Evolutionary conservation across 2,329 filamentous ascomycete species (phyloP).

Genomic region (Corniculantispora saksenae): DNA sequence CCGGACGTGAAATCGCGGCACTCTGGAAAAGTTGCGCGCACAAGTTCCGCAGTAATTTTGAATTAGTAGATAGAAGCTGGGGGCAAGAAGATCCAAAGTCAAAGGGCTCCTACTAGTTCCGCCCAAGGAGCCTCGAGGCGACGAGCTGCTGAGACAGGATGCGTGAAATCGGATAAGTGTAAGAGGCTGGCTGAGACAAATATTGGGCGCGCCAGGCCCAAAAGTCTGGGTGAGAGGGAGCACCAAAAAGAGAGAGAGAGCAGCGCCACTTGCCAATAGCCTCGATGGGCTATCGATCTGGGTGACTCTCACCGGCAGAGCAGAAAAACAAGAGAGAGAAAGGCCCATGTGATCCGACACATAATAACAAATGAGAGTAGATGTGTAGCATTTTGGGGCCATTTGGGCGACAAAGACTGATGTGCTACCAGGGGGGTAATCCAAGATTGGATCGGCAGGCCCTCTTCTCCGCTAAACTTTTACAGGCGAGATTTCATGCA

Average conservation of each 20-base stretch:
- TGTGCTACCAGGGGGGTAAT: background rate
- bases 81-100: background rate
- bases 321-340: background rate
- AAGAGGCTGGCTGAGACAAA: slow-evolving; percentile 14
- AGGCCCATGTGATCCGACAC: background rate
- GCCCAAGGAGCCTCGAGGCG: background rate
- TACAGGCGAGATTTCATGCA: background rate
- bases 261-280: background rate
- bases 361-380: background rate
- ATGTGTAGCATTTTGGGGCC: background rate
- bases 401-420: background rate
- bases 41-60: background rate
- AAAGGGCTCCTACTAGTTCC: background rate
- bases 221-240: no score
- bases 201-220: background rate
- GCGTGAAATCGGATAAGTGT: background rate
- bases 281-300: background rate
- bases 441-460: no score
- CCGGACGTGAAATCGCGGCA: no score
- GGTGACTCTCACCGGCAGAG: background rate
- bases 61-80: background rate
- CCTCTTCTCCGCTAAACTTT: no score
- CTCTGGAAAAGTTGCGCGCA: background rate
- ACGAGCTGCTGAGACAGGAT: background rate
- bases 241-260: background rate